Base-by-base conservation (phyloP, 1,284 basidiomycete genomes). In the Ustilago hordei region DNA sequence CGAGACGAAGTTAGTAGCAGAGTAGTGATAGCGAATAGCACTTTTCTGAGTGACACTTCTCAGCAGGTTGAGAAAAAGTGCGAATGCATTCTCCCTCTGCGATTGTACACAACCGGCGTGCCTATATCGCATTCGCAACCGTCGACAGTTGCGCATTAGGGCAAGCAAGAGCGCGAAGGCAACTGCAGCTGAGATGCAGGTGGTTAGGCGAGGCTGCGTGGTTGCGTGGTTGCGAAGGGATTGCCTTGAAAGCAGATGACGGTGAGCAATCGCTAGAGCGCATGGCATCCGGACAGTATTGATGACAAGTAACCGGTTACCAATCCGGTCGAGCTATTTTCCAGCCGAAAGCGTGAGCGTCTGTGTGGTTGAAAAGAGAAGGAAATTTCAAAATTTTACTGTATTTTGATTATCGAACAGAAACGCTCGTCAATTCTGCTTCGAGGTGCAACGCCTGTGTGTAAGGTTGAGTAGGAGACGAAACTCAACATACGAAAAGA, bases 1-100 rank as follows among this genome's bases (percentile, higher is more conserved):
- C 64, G 61, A 64, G 70, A 73, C 70, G 70, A 48, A 73, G 70
- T 64, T 12, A 68, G 70, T 68, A 64, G 41, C 19, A 28, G 36
- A 28, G 35, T 4, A 39, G n/a, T 68, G 70, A 68, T 73, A 48
- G 65, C 50, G 70, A 61, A 61, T 64, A 68, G 50, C 60, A 23
- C 23, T 34, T 39, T 41, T 55, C 15, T 17, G 35, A 12, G 54
- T 67, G 70, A 28, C 70, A 64, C 61, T 57, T 57, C 60, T 57
- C 32, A 60, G 64, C 70, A 72, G 70, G 64, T 62, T 7, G 13
- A 7, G 39, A 41, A 28, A 28, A 28, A 28, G 23, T 28, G 23
- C 7, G 43, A 45, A 45, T 19, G 43, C 43, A 45, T 9, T 7
- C n/a, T 45, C 19, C n/a, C 19, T n/a, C 53, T 36, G 23, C 39